Evolutionary conservation across 768 basidiomycete genomes (phyloP).

Genomic region (Candolleomyces aberdarensis): DNA sequence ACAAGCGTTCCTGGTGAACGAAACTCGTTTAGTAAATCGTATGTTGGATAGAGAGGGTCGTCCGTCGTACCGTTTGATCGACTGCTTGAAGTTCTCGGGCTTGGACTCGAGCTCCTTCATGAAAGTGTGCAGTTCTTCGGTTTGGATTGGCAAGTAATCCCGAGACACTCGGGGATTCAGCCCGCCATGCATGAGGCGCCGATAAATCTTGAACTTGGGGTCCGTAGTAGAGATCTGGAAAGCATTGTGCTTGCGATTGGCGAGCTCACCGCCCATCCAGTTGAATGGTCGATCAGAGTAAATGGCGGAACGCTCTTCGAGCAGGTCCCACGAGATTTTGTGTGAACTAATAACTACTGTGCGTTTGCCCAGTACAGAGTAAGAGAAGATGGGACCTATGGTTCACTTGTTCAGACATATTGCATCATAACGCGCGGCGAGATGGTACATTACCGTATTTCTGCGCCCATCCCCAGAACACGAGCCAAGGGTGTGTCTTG

Average conservation of each 20-base stretch:
- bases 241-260: constrained; percentile 24
- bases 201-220: constrained; percentile 32
- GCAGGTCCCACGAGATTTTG: constrained; percentile 39
- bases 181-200: constrained; percentile 34
- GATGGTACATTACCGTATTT: constrained; percentile 1
- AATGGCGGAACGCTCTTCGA: constrained; percentile 43
- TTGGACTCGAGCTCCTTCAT: constrained; percentile 24
- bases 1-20: constrained; percentile 26
- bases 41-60: constrained; percentile 1
- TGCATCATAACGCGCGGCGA: too few species aligned
- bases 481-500: background rate
- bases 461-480: background rate
- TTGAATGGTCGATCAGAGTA: constrained; percentile 46
- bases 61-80: constrained; percentile 27
- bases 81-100: constrained; percentile 25
- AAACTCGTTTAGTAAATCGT: background rate
- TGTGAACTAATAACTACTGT: constrained; percentile 46
- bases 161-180: constrained; percentile 32
- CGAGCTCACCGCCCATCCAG: constrained; percentile 30
- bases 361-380: background rate
- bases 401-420: background rate
- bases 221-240: constrained; percentile 28
- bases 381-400: constrained; percentile 2
- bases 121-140: constrained; percentile 25
- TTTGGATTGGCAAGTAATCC: constrained; percentile 27